Evolutionary conservation across 140 eudicot genomes (phyloP).

Genomic region (Erigeron philadelphicus): DNA sequence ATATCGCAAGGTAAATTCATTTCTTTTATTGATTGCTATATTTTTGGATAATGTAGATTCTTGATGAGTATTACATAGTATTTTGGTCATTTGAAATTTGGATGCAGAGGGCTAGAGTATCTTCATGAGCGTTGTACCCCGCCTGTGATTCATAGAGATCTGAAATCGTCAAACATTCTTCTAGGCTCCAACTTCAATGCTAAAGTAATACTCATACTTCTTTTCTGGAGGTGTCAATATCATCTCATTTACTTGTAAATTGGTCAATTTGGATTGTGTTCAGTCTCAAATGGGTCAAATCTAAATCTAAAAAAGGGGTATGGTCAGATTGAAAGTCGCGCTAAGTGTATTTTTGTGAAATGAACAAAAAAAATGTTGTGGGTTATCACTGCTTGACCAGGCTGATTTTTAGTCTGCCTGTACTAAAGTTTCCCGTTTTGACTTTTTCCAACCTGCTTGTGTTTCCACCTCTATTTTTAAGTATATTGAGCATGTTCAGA

Average conservation of each 20-base stretch:
- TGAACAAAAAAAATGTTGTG: background rate
- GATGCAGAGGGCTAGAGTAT: slow-evolving; percentile 79
- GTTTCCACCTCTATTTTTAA: slow-evolving; percentile 3
- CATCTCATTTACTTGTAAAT: background rate
- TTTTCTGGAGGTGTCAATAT: background rate
- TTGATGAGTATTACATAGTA: slow-evolving; percentile 1
- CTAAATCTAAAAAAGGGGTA: too few species aligned
- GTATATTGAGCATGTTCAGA: background rate
- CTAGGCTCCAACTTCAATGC: slow-evolving; percentile 81
- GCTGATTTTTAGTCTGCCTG: background rate
- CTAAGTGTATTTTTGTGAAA: too few species aligned
- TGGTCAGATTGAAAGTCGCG: too few species aligned
- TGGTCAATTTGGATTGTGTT: background rate
- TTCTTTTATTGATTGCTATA: background rate
- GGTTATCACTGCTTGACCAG: background rate
- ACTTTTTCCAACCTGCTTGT: background rate
- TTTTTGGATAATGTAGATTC: background rate
- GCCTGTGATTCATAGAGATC: slow-evolving; percentile 77
- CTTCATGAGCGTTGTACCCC: slow-evolving; percentile 92
- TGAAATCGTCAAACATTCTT: slow-evolving; percentile 78
- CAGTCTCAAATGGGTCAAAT: too few species aligned
- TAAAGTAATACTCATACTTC: slow-evolving; percentile 40
- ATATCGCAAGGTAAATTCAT: slow-evolving; percentile 64
- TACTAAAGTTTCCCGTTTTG: background rate
- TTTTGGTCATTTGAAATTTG: slow-evolving; percentile 14